Base-by-base conservation (phyloP, 495 filamentous ascomycete species). In the Lasiosphaeris hirsuta region DNA sequence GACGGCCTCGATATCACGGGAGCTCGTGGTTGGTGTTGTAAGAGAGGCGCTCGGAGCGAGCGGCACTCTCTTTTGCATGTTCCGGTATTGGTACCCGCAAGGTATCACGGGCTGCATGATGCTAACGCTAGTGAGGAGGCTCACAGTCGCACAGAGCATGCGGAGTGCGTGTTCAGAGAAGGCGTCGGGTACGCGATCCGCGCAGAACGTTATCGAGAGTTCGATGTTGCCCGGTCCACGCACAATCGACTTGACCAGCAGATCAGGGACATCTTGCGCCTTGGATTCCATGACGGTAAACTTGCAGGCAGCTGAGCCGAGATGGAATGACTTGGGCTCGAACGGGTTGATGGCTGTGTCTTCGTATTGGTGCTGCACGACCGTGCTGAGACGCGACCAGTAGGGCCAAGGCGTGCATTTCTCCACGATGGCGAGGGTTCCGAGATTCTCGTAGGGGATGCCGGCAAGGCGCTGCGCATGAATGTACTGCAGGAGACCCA, bases 351-450 rank as follows among this genome's bases (percentile, higher is more conserved):
- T 67, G 18, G 64, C 63, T 2, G 63, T 64, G 48, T 75, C 69
- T 41, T 75, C 69, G 59, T 61, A 65, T 56, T 71, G 72, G 45
- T 78, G 76, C 43, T 73, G 73, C 3, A 79, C 69, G 10, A 77
- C 56, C 0, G 69, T 72, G 61, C 74, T 76, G 60, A 79, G 76
- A 1, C 74, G 75, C 5, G 73, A 74, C 76, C 76, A 79, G 19
- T 77, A 75, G 3, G 75, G 74, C 76, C 76, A 79, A 0, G 70
- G 53, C 10, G 76, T 79, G 54, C 73, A 77, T 37, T 75, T 76
- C 54, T 75, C 73, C 3, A 79, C 65, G 43, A 79, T 73, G 15
- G 67, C 65, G 10, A 72, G 63, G n/a, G 66, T 66, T 11, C 75
- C 73, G 13, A 78, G 62, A 42, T 71, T 75, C 59, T 77, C 76